These are phyloP conservation scores for Vaccinium macrocarpon DNA, from an alignment of 148 eudicot species.

Conservation along the genomic window DNA sequence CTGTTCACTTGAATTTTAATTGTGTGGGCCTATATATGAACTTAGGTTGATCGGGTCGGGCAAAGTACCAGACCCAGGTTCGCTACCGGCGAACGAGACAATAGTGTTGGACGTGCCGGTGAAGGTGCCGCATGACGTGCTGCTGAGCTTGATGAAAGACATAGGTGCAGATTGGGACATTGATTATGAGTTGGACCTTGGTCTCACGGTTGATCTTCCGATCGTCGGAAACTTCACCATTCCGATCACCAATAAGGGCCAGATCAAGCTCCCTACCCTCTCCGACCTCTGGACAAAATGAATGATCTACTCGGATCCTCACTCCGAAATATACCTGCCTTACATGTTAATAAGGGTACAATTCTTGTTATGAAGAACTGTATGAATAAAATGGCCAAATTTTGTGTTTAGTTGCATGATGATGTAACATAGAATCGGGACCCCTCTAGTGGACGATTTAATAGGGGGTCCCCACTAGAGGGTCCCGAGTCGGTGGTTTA, in stretches of 20 bases:
- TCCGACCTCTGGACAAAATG: constrained; percentile 13
- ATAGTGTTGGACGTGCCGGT: constrained; percentile 38
- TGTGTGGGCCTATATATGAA: constrained; percentile 30
- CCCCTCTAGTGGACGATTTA: too few relatives aligned
- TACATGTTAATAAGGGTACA: too few relatives aligned
- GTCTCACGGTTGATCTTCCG: constrained; percentile 47
- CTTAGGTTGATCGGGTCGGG: constrained; percentile 42
- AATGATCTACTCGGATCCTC: not conserved
- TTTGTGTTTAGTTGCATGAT: too few relatives aligned
- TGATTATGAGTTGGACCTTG: constrained; percentile 45
- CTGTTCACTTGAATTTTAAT: not conserved
- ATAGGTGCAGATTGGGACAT: constrained; percentile 55
- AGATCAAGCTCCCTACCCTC: constrained; percentile 49
- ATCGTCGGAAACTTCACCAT: constrained; percentile 45
- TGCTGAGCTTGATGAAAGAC: constrained; percentile 43
- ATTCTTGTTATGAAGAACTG: too few relatives aligned
- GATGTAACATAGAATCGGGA: too few relatives aligned
- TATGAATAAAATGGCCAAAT: too few relatives aligned
- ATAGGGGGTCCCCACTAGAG: too few relatives aligned
- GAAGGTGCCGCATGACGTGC: constrained; percentile 39
- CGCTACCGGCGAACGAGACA: constrained; percentile 32
- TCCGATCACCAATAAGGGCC: constrained; percentile 44
- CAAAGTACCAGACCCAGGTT: constrained; percentile 51
- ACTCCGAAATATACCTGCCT: not conserved
- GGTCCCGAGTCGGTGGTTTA: too few relatives aligned